These are phyloP conservation scores for Hortiboletus rubellus DNA, from an alignment of 1,284 basidiomycete genomes.

Conservation along the genomic window DNA sequence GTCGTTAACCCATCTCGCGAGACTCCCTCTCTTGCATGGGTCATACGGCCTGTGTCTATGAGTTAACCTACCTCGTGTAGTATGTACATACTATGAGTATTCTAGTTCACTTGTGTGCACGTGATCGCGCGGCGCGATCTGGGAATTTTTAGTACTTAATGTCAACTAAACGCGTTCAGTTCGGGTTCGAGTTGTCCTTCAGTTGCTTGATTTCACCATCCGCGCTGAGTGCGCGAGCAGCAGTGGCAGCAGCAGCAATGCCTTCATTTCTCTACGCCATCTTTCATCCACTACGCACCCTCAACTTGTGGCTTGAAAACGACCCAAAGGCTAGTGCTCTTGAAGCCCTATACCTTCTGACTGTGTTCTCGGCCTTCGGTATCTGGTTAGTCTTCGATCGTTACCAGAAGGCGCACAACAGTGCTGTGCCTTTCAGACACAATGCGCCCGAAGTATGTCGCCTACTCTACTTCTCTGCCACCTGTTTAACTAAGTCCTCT, in stretches of 20 bases:
- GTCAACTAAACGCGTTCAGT: slow-evolving; percentile 1
- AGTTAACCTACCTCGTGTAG: no score
- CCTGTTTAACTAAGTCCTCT: slow-evolving; percentile 12
- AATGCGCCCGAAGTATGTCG: slow-evolving; percentile 57
- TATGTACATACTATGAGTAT: no score
- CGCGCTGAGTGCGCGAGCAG: slow-evolving; percentile 4
- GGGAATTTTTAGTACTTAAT: slow-evolving; percentile 4
- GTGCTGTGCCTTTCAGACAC: slow-evolving; percentile 64
- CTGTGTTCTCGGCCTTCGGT: slow-evolving; percentile 67
- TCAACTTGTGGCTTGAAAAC: slow-evolving; percentile 46
- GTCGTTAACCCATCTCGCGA: background rate
- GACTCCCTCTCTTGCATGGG: background rate
- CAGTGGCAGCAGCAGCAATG: slow-evolving; percentile 13
- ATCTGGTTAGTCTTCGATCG: slow-evolving; percentile 75
- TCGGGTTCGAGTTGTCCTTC: slow-evolving; percentile 10
- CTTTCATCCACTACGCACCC: slow-evolving; percentile 50
- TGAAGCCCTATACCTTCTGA: slow-evolving; percentile 57
- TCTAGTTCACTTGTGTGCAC: slow-evolving; percentile 1
- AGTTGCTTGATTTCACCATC: background rate
- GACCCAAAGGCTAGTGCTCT: slow-evolving; percentile 49
- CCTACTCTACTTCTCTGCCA: background rate
- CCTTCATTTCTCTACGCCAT: slow-evolving; percentile 48
- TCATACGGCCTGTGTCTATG: background rate
- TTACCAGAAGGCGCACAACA: slow-evolving; percentile 70
- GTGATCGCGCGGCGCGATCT: slow-evolving; percentile 14